Evolutionary conservation across 495 filamentous ascomycete genomes (phyloP).

Genomic region (Parathielavia appendiculata): DNA sequence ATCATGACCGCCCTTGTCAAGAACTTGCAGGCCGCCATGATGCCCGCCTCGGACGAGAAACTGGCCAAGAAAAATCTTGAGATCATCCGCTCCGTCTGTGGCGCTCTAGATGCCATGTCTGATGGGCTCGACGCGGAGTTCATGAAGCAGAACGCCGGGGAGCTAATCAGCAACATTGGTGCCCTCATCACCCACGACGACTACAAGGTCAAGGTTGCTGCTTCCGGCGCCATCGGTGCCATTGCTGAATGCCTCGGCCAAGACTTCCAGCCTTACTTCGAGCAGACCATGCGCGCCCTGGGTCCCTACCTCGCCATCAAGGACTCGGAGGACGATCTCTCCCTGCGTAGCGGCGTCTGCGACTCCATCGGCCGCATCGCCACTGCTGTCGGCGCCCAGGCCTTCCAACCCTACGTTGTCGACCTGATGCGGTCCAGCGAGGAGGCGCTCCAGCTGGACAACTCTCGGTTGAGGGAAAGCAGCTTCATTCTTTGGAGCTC

Average conservation of each 20-base stretch:
- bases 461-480: conserved; percentile 85
- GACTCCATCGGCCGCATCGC: conserved; percentile 93
- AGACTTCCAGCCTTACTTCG: conserved; percentile 85
- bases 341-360: conserved; percentile 80
- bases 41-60: conserved; percentile 39
- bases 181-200: conserved; percentile 75
- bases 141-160: conserved; percentile 71
- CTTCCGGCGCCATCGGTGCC: conserved; percentile 83
- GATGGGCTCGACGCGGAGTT: conserved; percentile 83
- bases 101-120: conserved; percentile 84
- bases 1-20: conserved; percentile 79
- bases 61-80: conserved; percentile 67
- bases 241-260: conserved; percentile 78
- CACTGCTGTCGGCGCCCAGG: conserved; percentile 73
- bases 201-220: conserved; percentile 81
- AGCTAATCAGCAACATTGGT: conserved; percentile 78
- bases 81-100: conserved; percentile 84
- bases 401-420: conserved; percentile 85
- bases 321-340: conserved; percentile 81
- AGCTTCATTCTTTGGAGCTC: conserved; percentile 95
- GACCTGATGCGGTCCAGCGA: conserved; percentile 86
- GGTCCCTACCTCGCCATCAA: conserved; percentile 80
- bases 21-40: conserved; percentile 76
- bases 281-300: conserved; percentile 77
- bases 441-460: conserved; percentile 83